Evolutionary conservation across 352 stramenopile species (phyloP), one percentile per base, ranked within the genome.

Genomic region (Phytophthora kernoviae): DNA sequence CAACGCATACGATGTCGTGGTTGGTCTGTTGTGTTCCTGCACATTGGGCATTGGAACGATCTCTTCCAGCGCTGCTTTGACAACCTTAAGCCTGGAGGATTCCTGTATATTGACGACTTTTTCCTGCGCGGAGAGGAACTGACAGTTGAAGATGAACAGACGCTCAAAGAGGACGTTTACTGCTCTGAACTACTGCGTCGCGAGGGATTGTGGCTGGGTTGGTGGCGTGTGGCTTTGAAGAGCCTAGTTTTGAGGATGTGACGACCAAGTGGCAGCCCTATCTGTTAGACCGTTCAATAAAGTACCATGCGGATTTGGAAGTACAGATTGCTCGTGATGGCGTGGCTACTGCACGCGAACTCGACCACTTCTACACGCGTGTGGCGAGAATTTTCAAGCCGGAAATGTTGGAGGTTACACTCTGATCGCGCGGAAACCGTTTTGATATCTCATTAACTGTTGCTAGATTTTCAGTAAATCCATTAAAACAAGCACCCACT

Each of bases 91-190:
- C 70, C 79, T 10, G 79, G 74, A 17, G 87, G 83, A 0, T 69
- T 87, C 30, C 21, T 96, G 18, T 94, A 91, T 58, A 70, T 90
- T 9, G 85, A 96, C 33, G 87, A 94, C 49, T 94, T 90, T 54
- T 91, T 89, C 68, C 53, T 73, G 21, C 70, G 62, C 33, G 68
- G 75, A 0, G 17, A 56, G 4, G 51, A 56, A 3, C 78, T 94
- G 63, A 78, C 80, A 0, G 33, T 69, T 0, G 58, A 84, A 10
- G 84, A 94, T 47, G 17, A 62, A 11, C 36, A 59, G 0, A 73
- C 77, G 2, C 65, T 96, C 30, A 47, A 67, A 12, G 51, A 81
- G 20, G 85, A 96, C 53, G 58, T 96, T 7, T 94, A 83, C 63
- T 90, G 76, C 46, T 42, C 60, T 7, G 66, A 79, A 37, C 72